Conservation (phyloP, 352 stramenopile species). For the Pythium graminicola region DNA sequence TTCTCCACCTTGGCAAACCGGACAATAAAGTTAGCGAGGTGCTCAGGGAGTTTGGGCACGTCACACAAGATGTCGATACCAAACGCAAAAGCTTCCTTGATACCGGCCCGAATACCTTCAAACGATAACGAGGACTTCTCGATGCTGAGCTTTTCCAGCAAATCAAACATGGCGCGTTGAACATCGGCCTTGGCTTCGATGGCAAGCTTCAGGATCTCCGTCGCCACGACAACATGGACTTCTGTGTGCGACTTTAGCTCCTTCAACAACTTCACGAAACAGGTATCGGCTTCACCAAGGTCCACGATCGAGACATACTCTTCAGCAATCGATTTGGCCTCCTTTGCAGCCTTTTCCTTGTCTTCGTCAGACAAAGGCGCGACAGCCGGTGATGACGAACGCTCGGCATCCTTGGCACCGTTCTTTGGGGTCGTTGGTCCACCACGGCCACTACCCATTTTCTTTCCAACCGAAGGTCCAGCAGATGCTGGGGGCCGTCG, state of each 20-base stretch:
- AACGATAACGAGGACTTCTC: conserved; percentile 54
- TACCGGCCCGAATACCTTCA: conserved; percentile 46
- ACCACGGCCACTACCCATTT: conserved; percentile 1
- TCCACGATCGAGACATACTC: conserved; percentile 76
- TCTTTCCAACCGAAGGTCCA: conserved; percentile 9
- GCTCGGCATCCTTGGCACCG: conserved; percentile 3
- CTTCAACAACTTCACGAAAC: conserved; percentile 56
- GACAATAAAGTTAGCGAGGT: conserved; percentile 63
- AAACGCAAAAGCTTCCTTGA: conserved; percentile 54
- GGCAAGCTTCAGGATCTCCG: conserved; percentile 48
- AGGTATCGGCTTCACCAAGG: conserved; percentile 58
- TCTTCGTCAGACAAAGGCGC: conserved; percentile 47
- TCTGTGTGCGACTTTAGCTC: conserved; percentile 57
- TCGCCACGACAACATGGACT: conserved; percentile 46
- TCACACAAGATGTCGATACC: conserved; percentile 73
- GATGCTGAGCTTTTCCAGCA: conserved; percentile 57
- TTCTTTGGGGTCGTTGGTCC: conserved; percentile 3
- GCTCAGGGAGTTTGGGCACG: conserved; percentile 74
- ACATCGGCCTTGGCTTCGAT: conserved; percentile 57
- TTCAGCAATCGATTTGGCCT: conserved; percentile 68
- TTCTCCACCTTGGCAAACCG: conserved; percentile 54
- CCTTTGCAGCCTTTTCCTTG: conserved; percentile 64
- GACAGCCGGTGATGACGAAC: conserved; percentile 1
- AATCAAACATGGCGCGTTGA: conserved; percentile 56
- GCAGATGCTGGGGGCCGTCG: conserved; percentile 11